phyloP scores from a whole-genome alignment of 73 alveolate genomes.

The Paramecium caudatum region DNA sequence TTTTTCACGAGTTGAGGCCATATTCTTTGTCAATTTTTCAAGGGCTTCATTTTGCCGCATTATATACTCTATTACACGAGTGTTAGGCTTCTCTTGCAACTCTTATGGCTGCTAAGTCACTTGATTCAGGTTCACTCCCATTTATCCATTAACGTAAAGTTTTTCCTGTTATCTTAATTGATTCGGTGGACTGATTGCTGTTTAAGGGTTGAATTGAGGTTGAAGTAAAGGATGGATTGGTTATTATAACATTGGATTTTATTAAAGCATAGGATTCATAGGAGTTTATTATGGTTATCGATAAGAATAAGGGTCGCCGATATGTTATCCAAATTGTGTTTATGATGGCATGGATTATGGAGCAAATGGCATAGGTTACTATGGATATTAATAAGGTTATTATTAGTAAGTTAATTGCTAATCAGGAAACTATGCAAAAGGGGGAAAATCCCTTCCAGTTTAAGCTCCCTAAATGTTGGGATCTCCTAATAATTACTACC shows the following conservation, averaged over 20 bases:
- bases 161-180: not conserved
- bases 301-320: too few species aligned
- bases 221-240: not conserved
- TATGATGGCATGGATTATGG: not conserved
- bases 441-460: too few species aligned
- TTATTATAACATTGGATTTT: not conserved
- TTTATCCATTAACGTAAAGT: constrained; percentile 34
- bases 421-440: too few species aligned
- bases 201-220: not conserved
- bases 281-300: not conserved
- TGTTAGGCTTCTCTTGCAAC: not conserved
- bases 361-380: not conserved
- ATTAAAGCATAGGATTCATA: not conserved
- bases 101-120: not conserved
- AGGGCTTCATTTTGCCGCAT: not conserved
- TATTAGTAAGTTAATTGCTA: too few species aligned
- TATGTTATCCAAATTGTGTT: not conserved
- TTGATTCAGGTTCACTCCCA: constrained; percentile 52
- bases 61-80: not conserved
- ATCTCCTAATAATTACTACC: constrained; percentile 9
- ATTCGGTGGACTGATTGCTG: not conserved
- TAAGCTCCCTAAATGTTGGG: too few species aligned
- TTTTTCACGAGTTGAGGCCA: constrained; percentile 4
- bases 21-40: constrained; percentile 38
- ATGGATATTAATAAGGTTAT: not conserved